phyloP scores from a whole-genome alignment of 148 eudicot species.

The Dianthus caryophyllus region DNA sequence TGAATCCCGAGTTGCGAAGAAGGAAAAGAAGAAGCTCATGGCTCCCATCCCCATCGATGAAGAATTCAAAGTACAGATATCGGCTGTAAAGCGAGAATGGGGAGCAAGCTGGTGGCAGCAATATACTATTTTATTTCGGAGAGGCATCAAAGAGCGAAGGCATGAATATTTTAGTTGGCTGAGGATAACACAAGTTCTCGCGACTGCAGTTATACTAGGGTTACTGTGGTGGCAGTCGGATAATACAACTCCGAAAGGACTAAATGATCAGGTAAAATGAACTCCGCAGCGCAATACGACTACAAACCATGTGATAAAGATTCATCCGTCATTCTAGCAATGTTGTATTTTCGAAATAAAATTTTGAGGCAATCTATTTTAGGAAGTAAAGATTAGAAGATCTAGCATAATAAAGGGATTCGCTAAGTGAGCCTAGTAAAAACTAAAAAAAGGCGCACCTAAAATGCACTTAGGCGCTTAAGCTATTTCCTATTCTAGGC shows the following conservation, averaged over 20 bases:
- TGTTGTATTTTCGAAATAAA: no score
- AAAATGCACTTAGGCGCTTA: no score
- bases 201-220: slow-evolving; percentile 80
- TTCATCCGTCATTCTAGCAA: not conserved
- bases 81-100: slow-evolving; percentile 62
- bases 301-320: not conserved
- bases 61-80: slow-evolving; percentile 43
- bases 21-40: slow-evolving; percentile 68
- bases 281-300: not conserved
- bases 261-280: slow-evolving; percentile 72
- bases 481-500: no score
- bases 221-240: slow-evolving; percentile 95
- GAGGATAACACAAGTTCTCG: slow-evolving; percentile 78
- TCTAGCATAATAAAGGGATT: no score
- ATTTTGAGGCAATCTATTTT: no score
- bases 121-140: slow-evolving; percentile 56
- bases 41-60: slow-evolving; percentile 50
- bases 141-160: slow-evolving; percentile 88
- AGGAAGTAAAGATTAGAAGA: no score
- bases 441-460: no score
- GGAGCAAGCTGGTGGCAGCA: slow-evolving; percentile 97
- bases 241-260: slow-evolving; percentile 41
- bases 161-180: slow-evolving; percentile 98
- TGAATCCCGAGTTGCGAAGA: slow-evolving; percentile 65
- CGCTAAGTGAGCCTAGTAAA: no score